Conservation (phyloP, 1,139 yeast genomes). For the Magnusiomyces paraingens region DNA sequence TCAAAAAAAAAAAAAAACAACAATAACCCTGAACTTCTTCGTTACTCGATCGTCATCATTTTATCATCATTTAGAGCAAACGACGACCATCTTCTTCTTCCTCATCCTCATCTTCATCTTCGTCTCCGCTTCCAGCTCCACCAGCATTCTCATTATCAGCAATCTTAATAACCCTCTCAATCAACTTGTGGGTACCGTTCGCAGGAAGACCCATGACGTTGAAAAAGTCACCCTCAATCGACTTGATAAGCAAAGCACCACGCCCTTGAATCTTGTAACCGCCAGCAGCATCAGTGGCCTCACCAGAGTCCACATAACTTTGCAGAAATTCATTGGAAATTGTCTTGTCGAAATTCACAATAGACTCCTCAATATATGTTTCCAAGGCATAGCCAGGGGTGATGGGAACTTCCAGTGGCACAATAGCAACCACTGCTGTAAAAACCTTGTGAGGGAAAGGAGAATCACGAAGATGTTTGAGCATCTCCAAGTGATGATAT, state of each 20-base stretch:
- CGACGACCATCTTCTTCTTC: neutral
- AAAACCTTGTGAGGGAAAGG: conserved; percentile 47
- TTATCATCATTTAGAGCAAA: neutral
- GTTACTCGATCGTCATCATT: neutral
- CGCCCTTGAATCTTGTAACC: conserved; percentile 89
- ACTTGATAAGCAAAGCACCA: conserved; percentile 50
- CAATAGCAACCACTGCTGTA: conserved; percentile 59
- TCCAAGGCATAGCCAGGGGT: conserved; percentile 38
- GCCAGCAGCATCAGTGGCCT: conserved; percentile 82
- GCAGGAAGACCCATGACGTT: conserved; percentile 91
- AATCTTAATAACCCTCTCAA: conserved; percentile 20
- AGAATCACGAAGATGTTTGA: conserved; percentile 41
- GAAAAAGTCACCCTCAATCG: conserved; percentile 70
- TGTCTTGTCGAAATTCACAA: conserved; percentile 42
- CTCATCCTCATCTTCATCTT: neutral
- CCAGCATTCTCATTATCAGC: neutral
- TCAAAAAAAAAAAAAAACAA: no score
- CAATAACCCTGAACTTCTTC: neutral
- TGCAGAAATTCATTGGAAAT: conserved; percentile 49
- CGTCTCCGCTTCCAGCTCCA: neutral
- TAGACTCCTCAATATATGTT: conserved; percentile 41
- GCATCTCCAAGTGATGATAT: conserved; percentile 45
- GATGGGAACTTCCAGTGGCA: conserved; percentile 36
- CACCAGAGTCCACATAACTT: conserved; percentile 60
- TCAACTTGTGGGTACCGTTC: conserved; percentile 44